Evolutionary conservation across 345 rosid species (phyloP), one percentile per base, ranked within the genome.

Genomic region (Rhodamnia argentea): DNA sequence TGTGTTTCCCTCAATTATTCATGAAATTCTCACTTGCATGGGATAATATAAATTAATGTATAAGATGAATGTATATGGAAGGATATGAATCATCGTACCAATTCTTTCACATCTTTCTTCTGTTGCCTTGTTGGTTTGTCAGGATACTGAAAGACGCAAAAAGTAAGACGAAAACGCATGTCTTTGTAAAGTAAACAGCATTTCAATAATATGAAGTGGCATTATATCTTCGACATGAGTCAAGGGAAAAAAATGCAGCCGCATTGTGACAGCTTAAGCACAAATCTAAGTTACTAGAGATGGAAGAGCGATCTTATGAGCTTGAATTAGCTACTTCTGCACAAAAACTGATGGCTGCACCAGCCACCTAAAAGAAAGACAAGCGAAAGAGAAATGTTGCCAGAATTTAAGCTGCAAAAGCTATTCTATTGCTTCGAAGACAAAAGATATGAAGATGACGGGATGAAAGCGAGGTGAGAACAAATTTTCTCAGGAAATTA

Each of bases 91-190:
- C 84, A 83, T 51, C 90, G 32, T 94, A 97, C 98, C 98, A 95
- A 91, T 87, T 97, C 98, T 88, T 94, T 97, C 52, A 95, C 95
- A 87, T 96, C 99, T 87, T 91, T 95, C 94, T 94, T 97, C 52
- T 97, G 99, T 89, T 94, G 98, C 86, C 99, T 93, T n/a, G 99
- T 95, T 85, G 98, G 99, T 52, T 93, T 93, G 87, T 96, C 99
- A 58, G 99, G 99, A 91, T 97, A 97, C 98, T 97, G 95, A 78
- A 90, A 85, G 75, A 50, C 0, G 13, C 76, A 83, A 58, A 78
- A 84, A 26, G 51, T 85, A 20, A 59, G 84, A 85, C 51, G 53
- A 13, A 32, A 85, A 64, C 37, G 52, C 2, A 3, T 24, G 24
- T 26, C 42, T 37, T 59, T 42, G 27, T 13, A 52, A 37, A 58